Percentiles rank a stretch among this genome's conserved stretches.
Evolutionary conservation across 148 eudicot species (phyloP).

Genomic region (Suaeda aralocaspica): DNA sequence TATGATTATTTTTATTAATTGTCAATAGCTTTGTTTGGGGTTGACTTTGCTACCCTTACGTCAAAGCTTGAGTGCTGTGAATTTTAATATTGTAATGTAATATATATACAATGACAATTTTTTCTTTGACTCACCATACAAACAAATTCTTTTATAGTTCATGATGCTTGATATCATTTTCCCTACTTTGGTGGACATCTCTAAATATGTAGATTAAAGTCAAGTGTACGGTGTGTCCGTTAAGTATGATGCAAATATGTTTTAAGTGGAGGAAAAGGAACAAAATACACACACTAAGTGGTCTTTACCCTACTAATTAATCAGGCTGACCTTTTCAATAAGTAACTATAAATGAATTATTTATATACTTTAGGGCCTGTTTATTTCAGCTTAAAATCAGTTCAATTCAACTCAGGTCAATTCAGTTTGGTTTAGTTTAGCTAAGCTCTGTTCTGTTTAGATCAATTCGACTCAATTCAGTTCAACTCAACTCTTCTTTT

Average conservation of each 20-base stretch:
- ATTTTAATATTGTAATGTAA: background rate
- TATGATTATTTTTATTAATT: background rate
- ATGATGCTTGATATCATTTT: background rate
- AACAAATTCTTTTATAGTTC: background rate
- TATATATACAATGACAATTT: background rate
- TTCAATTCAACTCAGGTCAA: background rate
- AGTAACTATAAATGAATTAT: too few relatives aligned
- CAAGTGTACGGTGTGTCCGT: background rate
- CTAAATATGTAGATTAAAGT: background rate
- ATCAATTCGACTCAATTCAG: too few relatives aligned
- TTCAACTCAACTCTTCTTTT: too few relatives aligned
- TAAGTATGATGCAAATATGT: too few relatives aligned
- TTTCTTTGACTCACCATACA: background rate
- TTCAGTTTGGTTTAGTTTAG: background rate
- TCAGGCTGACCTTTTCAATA: too few relatives aligned
- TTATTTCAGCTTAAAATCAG: too few relatives aligned
- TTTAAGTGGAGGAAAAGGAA: too few relatives aligned
- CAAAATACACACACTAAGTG: too few relatives aligned
- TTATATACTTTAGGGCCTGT: too few relatives aligned
- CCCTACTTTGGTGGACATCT: background rate
- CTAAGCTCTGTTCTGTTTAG: too few relatives aligned
- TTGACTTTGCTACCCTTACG: constrained; percentile 4
- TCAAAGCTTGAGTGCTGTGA: constrained; percentile 7
- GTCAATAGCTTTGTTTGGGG: constrained; percentile 3
- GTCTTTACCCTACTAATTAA: too few relatives aligned